Conservation (phyloP, 2,329 filamentous ascomycete genomes). For the Aspergillus terreus region DNA sequence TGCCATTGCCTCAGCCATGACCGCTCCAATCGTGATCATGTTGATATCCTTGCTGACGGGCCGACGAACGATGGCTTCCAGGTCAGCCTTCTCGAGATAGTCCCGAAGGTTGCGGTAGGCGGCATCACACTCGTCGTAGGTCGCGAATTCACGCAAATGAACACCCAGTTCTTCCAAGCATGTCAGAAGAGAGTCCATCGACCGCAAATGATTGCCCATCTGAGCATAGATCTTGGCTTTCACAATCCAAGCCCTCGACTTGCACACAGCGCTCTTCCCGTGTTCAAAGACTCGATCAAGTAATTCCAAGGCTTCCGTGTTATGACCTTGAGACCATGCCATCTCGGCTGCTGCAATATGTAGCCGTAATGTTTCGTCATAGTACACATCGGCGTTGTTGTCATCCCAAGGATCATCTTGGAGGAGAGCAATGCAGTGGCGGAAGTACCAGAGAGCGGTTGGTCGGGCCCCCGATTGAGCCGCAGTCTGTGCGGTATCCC, state of each 20-base stretch:
- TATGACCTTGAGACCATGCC: constrained; percentile 72
- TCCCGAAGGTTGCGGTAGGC: constrained; percentile 64
- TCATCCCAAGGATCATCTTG: constrained; percentile 76
- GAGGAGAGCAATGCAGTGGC: constrained; percentile 70
- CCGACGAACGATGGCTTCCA: constrained; percentile 34
- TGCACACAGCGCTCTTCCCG: constrained; percentile 70
- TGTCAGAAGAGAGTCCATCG: constrained; percentile 66
- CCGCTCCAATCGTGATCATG: constrained; percentile 47
- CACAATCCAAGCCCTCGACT: constrained; percentile 78
- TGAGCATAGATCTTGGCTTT: constrained; percentile 75
- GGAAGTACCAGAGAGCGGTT: constrained; percentile 79
- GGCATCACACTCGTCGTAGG: constrained; percentile 72
- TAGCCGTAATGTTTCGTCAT: constrained; percentile 79
- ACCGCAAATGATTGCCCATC: constrained; percentile 65
- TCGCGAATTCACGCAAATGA: constrained; percentile 61
- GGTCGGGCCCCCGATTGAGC: constrained; percentile 77
- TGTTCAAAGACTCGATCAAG: constrained; percentile 66
- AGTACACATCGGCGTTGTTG: constrained; percentile 66
- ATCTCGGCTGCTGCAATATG: constrained; percentile 79
- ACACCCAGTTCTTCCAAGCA: constrained; percentile 69
- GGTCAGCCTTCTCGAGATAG: constrained; percentile 58
- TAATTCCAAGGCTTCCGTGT: constrained; percentile 63
- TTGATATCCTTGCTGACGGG: constrained; percentile 42
- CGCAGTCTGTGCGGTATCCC: constrained; percentile 72
- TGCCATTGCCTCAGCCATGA: constrained; percentile 56